Conservation (phyloP, 768 basidiomycete species). For the Calocybe gangraenosa region DNA sequence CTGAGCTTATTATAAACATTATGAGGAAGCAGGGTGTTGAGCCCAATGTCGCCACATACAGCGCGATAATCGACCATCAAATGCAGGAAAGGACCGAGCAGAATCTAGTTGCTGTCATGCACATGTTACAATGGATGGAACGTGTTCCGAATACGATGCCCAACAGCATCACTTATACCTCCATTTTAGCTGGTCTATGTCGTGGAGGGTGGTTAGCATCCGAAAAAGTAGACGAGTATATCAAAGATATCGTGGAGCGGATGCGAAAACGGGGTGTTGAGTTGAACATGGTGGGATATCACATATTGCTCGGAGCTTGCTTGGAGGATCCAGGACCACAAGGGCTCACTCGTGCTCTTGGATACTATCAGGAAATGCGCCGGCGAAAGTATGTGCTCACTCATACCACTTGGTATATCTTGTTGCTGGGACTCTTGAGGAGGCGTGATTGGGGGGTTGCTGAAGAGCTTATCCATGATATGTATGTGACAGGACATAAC, state of each 20-base stretch:
- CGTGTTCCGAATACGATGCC: conserved; percentile 43
- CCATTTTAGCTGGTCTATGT: conserved; percentile 70
- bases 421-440: conserved; percentile 59
- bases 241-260: conserved; percentile 44
- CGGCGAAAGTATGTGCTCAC: conserved; percentile 40
- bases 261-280: conserved; percentile 56
- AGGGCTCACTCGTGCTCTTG: conserved; percentile 52
- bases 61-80: conserved; percentile 74
- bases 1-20: conserved; percentile 55
- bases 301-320: conserved; percentile 69
- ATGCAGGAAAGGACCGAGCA: conserved; percentile 51
- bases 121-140: conserved; percentile 78
- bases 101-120: conserved; percentile 58
- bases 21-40: conserved; percentile 75
- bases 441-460: conserved; percentile 61
- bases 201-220: conserved; percentile 49
- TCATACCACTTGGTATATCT: conserved; percentile 73
- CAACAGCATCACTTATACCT: conserved; percentile 82
- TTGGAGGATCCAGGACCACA: conserved; percentile 47
- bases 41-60: conserved; percentile 75
- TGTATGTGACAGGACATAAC: conserved; percentile 43
- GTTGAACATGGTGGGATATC: conserved; percentile 65
- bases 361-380: conserved; percentile 60
- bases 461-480: conserved; percentile 55
- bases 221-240: conserved; percentile 40